Percentiles rank a stretch among this genome's conserved stretches.
phyloP scores from a whole-genome alignment of 805 yeast genomes.

The Phaffomyces thermotolerans region DNA sequence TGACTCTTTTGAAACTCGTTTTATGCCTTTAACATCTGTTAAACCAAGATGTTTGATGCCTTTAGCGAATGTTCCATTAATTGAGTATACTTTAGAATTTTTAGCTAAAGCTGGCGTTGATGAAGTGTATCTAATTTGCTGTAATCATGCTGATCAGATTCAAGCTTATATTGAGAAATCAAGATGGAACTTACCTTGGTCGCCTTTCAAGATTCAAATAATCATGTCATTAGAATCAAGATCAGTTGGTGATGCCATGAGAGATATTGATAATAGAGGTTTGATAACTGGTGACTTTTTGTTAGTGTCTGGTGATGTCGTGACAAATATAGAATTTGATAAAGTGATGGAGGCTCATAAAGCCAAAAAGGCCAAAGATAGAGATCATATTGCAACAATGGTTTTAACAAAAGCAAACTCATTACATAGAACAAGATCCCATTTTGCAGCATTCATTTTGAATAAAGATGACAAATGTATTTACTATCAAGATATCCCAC shows the following conservation, averaged over 20 bases:
- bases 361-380: slow-evolving; percentile 63
- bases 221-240: slow-evolving; percentile 79
- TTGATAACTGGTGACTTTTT: slow-evolving; percentile 85
- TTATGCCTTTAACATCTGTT: slow-evolving; percentile 83
- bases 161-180: slow-evolving; percentile 71
- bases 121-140: slow-evolving; percentile 86
- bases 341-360: slow-evolving; percentile 70
- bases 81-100: slow-evolving; percentile 92
- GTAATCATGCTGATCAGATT: slow-evolving; percentile 85
- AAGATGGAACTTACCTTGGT: slow-evolving; percentile 59
- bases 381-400: slow-evolving; percentile 92
- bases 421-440: slow-evolving; percentile 76
- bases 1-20: slow-evolving; percentile 87
- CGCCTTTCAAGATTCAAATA: slow-evolving; percentile 78
- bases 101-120: slow-evolving; percentile 84
- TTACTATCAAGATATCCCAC: slow-evolving; percentile 73
- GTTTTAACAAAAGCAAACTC: slow-evolving; percentile 82
- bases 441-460: slow-evolving; percentile 71
- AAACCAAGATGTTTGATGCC: slow-evolving; percentile 90
- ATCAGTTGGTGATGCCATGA: slow-evolving; percentile 95
- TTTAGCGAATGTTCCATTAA: slow-evolving; percentile 84
- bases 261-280: slow-evolving; percentile 89
- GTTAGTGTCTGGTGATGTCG: slow-evolving; percentile 88
- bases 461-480: slow-evolving; percentile 72
- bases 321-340: slow-evolving; percentile 80